Evolutionary conservation across 1,284 basidiomycete genomes (phyloP).

Genomic region (Moesziomyces aphidis): DNA sequence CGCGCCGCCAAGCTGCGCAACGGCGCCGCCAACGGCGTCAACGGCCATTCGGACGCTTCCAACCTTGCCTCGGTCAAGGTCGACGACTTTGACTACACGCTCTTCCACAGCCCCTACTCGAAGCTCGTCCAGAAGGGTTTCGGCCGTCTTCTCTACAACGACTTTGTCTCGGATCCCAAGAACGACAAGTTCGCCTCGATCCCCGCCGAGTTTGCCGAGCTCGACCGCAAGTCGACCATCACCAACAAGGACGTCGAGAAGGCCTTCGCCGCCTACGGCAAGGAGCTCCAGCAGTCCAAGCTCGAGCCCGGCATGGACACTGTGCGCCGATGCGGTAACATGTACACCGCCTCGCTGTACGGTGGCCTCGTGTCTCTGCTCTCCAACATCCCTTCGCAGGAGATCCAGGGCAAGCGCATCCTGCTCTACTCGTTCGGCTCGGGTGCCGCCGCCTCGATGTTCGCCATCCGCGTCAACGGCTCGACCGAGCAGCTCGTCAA

Average conservation of each 20-base stretch:
- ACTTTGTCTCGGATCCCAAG: conserved; percentile 85
- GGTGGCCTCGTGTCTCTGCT: conserved; percentile 81
- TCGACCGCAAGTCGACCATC: conserved; percentile 72
- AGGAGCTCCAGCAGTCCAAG: conserved; percentile 50
- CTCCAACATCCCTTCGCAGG: conserved; percentile 52
- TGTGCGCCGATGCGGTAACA: conserved; percentile 78
- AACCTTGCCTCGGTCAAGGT: conserved; percentile 73
- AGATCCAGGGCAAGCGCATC: conserved; percentile 70
- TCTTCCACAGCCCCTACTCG: conserved; percentile 89
- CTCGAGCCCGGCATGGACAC: conserved; percentile 66
- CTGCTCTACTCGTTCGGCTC: conserved; percentile 94
- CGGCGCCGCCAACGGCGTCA: conserved; percentile 36
- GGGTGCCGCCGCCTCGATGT: conserved; percentile 92
- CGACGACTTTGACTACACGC: conserved; percentile 85
- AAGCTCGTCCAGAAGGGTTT: conserved; percentile 98
- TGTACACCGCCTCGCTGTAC: conserved; percentile 98
- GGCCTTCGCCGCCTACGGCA: conserved; percentile 66
- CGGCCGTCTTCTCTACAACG: conserved; percentile 91
- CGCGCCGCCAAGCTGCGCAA: conserved; percentile 76
- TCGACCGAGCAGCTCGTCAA: conserved; percentile 82
- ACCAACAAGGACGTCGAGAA: conserved; percentile 96
- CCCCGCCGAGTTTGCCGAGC: conserved; percentile 76
- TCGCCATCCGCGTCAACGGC: conserved; percentile 84
- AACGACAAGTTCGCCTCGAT: conserved; percentile 78
- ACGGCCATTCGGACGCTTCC: conserved; percentile 47